Conservation (phyloP, 2,329 filamentous ascomycete species). For the Phaeoacremonium minimum region DNA sequence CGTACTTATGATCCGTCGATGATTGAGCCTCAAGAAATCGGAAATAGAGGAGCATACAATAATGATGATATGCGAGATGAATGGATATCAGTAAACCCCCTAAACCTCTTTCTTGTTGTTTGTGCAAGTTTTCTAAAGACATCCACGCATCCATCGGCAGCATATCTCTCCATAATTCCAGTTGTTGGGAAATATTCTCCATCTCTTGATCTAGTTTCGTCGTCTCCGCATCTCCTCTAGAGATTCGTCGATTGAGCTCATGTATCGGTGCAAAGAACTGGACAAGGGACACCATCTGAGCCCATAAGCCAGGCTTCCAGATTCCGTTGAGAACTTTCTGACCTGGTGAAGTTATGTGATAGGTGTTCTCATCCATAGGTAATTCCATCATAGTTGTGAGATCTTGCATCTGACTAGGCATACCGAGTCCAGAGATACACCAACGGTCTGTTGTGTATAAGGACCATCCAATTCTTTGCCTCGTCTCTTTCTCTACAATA, state of each 20-base stretch:
- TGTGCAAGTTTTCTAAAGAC: constrained; percentile 13
- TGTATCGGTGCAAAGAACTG: constrained; percentile 24
- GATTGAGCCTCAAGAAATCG: constrained; percentile 27
- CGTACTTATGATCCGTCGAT: constrained; percentile 4
- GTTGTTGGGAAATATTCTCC: constrained; percentile 3
- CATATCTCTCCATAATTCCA: constrained; percentile 11
- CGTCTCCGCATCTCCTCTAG: constrained; percentile 7
- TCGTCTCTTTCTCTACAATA: neutral
- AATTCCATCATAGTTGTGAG: neutral
- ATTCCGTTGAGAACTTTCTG: neutral
- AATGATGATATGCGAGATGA: constrained; percentile 31
- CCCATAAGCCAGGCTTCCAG: constrained; percentile 25
- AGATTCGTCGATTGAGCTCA: constrained; percentile 22
- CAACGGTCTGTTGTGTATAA: neutral
- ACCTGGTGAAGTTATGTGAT: constrained; percentile 10
- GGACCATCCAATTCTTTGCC: neutral
- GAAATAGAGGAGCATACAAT: constrained; percentile 30
- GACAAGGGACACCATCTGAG: constrained; percentile 24
- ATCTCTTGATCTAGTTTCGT: constrained; percentile 4
- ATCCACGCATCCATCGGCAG: constrained; percentile 7
- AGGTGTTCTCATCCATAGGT: constrained; percentile 20
- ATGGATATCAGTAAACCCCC: constrained; percentile 27
- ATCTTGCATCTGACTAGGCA: neutral
- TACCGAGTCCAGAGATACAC: neutral
- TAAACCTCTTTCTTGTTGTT: constrained; percentile 15